phyloP scores from a whole-genome alignment of 2,329 filamentous ascomycete genomes.

The Laburnicola sp. region DNA sequence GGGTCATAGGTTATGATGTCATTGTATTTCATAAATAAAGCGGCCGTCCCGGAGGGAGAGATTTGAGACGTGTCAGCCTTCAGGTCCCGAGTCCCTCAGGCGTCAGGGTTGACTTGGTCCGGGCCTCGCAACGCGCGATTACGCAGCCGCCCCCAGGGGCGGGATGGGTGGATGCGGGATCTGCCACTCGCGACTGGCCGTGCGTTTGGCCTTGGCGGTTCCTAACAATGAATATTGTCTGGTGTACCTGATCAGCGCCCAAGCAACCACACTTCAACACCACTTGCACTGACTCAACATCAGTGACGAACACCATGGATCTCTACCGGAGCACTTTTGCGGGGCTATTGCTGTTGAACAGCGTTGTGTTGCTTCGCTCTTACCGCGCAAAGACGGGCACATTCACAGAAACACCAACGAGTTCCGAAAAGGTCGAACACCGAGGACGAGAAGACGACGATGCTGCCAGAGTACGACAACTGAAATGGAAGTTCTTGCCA shows the following conservation, averaged over 20 bases:
- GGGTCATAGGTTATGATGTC: too few relatives aligned
- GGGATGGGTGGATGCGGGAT: slow-evolving; percentile 3
- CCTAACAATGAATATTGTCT: background rate
- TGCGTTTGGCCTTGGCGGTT: background rate
- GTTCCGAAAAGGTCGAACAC: slow-evolving; percentile 28
- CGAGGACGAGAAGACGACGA: slow-evolving; percentile 29
- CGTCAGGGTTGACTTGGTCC: too few relatives aligned
- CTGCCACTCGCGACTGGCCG: slow-evolving; percentile 1
- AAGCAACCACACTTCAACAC: slow-evolving; percentile 1
- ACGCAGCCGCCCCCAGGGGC: background rate
- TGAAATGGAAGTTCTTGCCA: slow-evolving; percentile 50
- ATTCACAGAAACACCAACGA: slow-evolving; percentile 9
- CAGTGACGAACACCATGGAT: slow-evolving; percentile 28
- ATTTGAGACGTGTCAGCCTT: background rate
- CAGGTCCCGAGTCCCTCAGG: background rate
- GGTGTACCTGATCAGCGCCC: background rate
- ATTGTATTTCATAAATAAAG: too few relatives aligned
- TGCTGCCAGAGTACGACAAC: slow-evolving; percentile 35
- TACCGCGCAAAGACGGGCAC: slow-evolving; percentile 24
- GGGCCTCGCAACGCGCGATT: background rate
- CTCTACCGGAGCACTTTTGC: slow-evolving; percentile 37
- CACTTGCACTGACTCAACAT: background rate
- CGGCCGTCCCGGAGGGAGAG: background rate
- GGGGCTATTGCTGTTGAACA: slow-evolving; percentile 32
- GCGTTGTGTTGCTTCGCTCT: slow-evolving; percentile 30